These are phyloP conservation scores for Rachicladosporium sp. DNA, from an alignment of 2,329 filamentous ascomycete species.

Conservation along the genomic window DNA sequence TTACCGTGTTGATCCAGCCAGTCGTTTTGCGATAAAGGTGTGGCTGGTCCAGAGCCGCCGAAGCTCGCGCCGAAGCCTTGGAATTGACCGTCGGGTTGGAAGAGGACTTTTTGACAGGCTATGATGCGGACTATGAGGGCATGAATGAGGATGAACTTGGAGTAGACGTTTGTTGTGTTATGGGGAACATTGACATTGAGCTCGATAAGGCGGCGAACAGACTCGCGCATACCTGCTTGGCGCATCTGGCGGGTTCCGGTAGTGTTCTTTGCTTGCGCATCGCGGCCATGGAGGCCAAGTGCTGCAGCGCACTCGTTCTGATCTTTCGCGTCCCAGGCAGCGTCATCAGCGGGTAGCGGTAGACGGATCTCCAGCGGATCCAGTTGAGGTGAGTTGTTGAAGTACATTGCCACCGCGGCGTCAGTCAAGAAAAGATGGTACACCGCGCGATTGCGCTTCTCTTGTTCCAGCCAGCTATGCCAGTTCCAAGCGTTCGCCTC, in stretches of 20 bases:
- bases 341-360: constrained; percentile 61
- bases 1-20: constrained; percentile 39
- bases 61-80: constrained; percentile 16
- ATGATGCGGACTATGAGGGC: constrained; percentile 53
- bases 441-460: constrained; percentile 54
- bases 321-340: constrained; percentile 56
- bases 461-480: constrained; percentile 57
- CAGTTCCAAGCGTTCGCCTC: constrained; percentile 49
- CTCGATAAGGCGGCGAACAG: constrained; percentile 50
- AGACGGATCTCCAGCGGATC: constrained; percentile 52
- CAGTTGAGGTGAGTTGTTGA: constrained; percentile 54
- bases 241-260: constrained; percentile 51
- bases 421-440: constrained; percentile 54
- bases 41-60: constrained; percentile 36
- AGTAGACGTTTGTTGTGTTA: constrained; percentile 57
- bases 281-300: constrained; percentile 49
- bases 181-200: constrained; percentile 47
- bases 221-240: constrained; percentile 52
- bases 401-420: constrained; percentile 55
- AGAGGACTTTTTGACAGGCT: constrained; percentile 32
- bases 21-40: constrained; percentile 47
- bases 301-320: constrained; percentile 50
- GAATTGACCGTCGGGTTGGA: constrained; percentile 15
- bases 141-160: constrained; percentile 64
- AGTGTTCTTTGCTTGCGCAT: constrained; percentile 45